Base-by-base conservation (phyloP, 768 basidiomycete genomes). In the Solioccasus polychromus region DNA sequence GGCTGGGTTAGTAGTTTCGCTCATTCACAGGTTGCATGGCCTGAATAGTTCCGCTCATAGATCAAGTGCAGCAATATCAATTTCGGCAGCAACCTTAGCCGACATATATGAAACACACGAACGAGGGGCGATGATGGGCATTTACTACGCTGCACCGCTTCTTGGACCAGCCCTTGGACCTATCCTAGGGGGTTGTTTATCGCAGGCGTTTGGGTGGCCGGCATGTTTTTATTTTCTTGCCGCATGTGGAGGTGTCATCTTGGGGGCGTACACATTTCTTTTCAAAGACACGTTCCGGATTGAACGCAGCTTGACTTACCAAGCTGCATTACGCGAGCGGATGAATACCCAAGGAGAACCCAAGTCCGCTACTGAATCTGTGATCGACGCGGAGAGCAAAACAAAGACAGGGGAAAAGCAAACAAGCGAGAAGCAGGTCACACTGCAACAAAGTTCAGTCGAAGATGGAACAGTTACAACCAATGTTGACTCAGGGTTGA, bases 271-370 rank as follows among this genome's bases (percentile, higher is more conserved):
- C 62, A 44, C 85, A 26, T 62, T 83, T 19, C 69, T 85, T 58
- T 88, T 92, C 70, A 79, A 77, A 47, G 91, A 94, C 57, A 90
- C 90, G 1, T 94, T 88, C 68, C 78, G 91, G 15, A 70, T 76
- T 44, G 88, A 92, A 57, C 83, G 93, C 35, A 93, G 90, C 43
- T 66, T 87, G 19, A 78, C 80, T 3, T 95, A 93, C 62, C 87
- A 88, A 59, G 72, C 73, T 29, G 81, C 82, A 0, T 67, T 88
- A 34, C 75, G 70, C 49, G 67, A 72, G 37, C 71, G 75, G 15
- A 45, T 69, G 5, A 63, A 63, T 34, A 59, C 61, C 10, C 43
- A 44, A 25, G 52, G 51, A 29, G 41, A 32, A 2, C 51, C 58
- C 19, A 52, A 62, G 42, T 42, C 59, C 30, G 49, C 54, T n/a